phyloP scores from a whole-genome alignment of 805 yeast genomes.

The Ogataea ganodermae region DNA sequence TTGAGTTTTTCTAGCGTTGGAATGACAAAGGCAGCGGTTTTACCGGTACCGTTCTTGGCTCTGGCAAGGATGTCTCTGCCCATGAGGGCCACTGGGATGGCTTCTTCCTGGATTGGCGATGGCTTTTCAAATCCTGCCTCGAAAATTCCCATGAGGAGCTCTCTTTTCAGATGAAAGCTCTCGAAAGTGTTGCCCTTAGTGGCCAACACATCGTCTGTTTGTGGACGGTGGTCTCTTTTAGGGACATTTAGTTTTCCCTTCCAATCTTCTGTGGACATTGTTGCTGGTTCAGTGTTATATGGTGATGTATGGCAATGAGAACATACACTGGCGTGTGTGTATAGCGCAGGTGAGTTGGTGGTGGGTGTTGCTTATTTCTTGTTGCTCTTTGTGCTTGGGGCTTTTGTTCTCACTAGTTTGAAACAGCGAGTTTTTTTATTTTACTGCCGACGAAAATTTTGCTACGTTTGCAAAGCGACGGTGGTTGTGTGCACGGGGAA shows the following conservation, averaged over 20 bases:
- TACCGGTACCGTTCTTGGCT: conserved; percentile 98
- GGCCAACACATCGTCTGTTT: conserved; percentile 92
- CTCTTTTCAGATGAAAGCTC: conserved; percentile 88
- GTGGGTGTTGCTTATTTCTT: background rate
- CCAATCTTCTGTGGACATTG: conserved; percentile 56
- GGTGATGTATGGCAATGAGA: background rate
- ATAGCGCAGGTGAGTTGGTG: background rate
- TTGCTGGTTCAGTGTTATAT: conserved; percentile 7
- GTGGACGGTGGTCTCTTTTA: conserved; percentile 86
- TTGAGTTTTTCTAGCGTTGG: conserved; percentile 89
- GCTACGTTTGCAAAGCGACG: background rate
- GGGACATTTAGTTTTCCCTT: conserved; percentile 75
- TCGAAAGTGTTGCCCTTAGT: conserved; percentile 92
- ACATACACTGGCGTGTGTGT: conserved; percentile 8
- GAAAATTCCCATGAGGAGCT: conserved; percentile 94
- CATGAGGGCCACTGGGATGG: conserved; percentile 91
- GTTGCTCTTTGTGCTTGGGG: background rate
- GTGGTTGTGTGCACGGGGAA: background rate
- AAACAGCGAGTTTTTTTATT: conserved; percentile 3
- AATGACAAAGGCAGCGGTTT: conserved; percentile 95
- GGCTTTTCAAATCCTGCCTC: conserved; percentile 99
- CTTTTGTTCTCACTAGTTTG: background rate
- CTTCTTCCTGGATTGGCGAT: conserved; percentile 96
- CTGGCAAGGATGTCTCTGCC: conserved; percentile 96
- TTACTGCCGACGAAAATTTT: conserved; percentile 1